These are phyloP conservation scores for Gossypium davidsonii DNA, from an alignment of 441 rosid species.

Conservation along the genomic window DNA sequence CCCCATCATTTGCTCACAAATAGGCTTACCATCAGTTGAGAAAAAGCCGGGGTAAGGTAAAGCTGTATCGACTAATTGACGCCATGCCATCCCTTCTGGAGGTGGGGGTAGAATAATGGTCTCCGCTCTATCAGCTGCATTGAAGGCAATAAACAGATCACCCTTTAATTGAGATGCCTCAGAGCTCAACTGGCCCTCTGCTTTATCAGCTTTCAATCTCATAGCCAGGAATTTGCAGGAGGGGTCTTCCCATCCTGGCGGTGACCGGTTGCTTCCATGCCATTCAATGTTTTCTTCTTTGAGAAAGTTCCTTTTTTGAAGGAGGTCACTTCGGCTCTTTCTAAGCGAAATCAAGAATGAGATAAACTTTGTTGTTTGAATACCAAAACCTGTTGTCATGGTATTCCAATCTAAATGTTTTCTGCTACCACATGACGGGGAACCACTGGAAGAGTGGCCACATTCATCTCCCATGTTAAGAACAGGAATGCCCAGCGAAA, in stretches of 20 bases:
- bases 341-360: slow-evolving; percentile 65
- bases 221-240: slow-evolving; percentile 62
- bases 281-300: slow-evolving; percentile 68
- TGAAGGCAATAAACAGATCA: slow-evolving; percentile 62
- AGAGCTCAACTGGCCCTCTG: slow-evolving; percentile 24
- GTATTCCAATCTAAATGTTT: slow-evolving; percentile 67
- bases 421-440: slow-evolving; percentile 41
- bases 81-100: slow-evolving; percentile 59
- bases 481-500: slow-evolving; percentile 78
- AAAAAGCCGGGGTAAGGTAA: slow-evolving; percentile 80
- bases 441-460: slow-evolving; percentile 74
- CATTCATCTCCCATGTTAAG: slow-evolving; percentile 96
- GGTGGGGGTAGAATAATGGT: slow-evolving; percentile 47
- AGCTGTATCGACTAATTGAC: slow-evolving; percentile 64
- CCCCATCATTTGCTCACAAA: slow-evolving; percentile 44
- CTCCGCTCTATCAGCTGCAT: slow-evolving; percentile 43
- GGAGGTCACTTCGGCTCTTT: slow-evolving; percentile 55
- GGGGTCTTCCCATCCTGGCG: slow-evolving; percentile 75
- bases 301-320: slow-evolving; percentile 53
- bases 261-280: slow-evolving; percentile 60
- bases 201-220: slow-evolving; percentile 49
- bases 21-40: slow-evolving; percentile 44
- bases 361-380: slow-evolving; percentile 63
- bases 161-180: slow-evolving; percentile 31
- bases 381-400: slow-evolving; percentile 52